A percentile compares a stretch with the other conserved stretches of the same genome.
Evolutionary conservation across 2,329 filamentous ascomycete species (phyloP).

Genomic region (Beauveria pseudobassiana): DNA sequence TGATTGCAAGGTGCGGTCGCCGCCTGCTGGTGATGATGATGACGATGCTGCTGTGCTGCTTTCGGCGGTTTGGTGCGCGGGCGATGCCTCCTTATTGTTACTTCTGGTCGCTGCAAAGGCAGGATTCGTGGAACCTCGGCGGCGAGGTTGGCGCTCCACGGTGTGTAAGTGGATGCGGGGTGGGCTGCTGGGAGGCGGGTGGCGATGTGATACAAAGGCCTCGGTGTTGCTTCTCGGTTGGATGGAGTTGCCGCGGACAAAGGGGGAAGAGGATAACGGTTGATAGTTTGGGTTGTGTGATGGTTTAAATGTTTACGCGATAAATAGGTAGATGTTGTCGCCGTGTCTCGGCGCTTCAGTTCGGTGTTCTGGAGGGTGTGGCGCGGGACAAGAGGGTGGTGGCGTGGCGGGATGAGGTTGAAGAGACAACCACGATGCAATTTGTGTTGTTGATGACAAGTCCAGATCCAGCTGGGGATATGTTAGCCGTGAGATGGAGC

Average conservation of each 20-base stretch:
- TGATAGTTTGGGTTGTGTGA: no score
- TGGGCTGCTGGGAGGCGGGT: not conserved
- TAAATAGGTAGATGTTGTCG: no score
- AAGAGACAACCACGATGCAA: no score
- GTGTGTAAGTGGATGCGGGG: slow-evolving; percentile 10
- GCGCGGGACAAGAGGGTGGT: no score
- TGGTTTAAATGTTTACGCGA: no score
- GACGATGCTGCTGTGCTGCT: not conserved
- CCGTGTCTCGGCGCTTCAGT: no score
- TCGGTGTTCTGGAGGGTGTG: no score
- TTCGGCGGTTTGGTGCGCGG: not conserved
- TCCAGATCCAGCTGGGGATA: no score
- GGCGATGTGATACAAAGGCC: not conserved
- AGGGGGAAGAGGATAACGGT: not conserved
- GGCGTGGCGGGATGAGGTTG: no score
- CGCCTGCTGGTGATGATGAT: not conserved
- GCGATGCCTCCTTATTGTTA: not conserved
- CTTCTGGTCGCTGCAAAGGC: not conserved
- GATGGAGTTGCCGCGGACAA: not conserved
- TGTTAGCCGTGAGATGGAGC: no score
- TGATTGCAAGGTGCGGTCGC: not conserved
- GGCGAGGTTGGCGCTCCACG: slow-evolving; percentile 9
- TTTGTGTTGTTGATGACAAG: no score
- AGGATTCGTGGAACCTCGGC: slow-evolving; percentile 1
- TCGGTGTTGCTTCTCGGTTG: not conserved